A percentile compares a stretch with the other conserved stretches of the same genome.
These are phyloP conservation scores for Cinnamomum micranthum DNA, from an alignment of 164 flowering plant genomes.

Conservation along the genomic window DNA sequence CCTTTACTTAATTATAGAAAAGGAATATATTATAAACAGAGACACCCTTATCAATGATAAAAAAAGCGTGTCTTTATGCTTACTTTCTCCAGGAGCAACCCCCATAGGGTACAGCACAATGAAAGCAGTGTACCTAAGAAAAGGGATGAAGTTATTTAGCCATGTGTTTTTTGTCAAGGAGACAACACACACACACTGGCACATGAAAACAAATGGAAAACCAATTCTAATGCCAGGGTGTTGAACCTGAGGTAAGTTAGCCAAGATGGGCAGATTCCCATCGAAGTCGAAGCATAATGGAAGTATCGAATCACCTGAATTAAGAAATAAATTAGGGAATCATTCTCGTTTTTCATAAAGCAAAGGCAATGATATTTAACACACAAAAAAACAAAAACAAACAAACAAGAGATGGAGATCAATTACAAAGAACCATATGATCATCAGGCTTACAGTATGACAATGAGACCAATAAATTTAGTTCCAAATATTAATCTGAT, in stretches of 20 bases:
- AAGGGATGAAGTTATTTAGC: background rate
- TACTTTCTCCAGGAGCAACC: slow-evolving; percentile 73
- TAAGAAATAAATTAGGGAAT: background rate
- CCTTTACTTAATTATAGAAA: background rate
- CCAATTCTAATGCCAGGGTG: background rate
- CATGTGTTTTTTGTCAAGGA: background rate
- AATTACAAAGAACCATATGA: background rate
- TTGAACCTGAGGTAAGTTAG: slow-evolving; percentile 62
- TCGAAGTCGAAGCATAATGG: slow-evolving; percentile 63
- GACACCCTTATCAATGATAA: background rate
- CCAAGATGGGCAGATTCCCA: slow-evolving; percentile 62
- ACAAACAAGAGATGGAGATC: background rate
- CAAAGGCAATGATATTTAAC: too few relatives aligned
- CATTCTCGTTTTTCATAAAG: background rate
- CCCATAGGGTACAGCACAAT: slow-evolving; percentile 78
- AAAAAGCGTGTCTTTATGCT: slow-evolving; percentile 23
- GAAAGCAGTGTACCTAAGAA: slow-evolving; percentile 78
- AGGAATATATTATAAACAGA: background rate
- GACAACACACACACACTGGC: background rate
- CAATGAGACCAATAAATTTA: too few relatives aligned
- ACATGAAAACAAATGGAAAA: background rate
- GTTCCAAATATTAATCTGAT: too few relatives aligned
- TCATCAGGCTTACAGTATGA: background rate
- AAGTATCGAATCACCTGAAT: slow-evolving; percentile 77
- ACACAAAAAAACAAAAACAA: background rate